phyloP scores from a whole-genome alignment of 495 filamentous ascomycete genomes.

The Penicillium waksmanii region DNA sequence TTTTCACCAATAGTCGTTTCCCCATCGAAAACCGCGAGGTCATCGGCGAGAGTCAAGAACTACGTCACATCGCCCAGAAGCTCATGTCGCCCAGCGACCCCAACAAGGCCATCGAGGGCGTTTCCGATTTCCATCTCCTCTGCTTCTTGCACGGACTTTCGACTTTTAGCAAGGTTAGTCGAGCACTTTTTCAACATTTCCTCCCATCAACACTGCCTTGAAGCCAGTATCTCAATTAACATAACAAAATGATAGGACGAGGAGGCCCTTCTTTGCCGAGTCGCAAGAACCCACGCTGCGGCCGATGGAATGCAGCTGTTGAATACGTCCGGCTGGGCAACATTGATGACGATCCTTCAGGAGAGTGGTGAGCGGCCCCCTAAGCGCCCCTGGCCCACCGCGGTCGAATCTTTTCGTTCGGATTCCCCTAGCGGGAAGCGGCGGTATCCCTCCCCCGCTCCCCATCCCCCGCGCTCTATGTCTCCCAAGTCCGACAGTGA shows the following conservation, averaged over 20 bases:
- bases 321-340: slow-evolving; percentile 88
- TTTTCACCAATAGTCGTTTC: slow-evolving; percentile 73
- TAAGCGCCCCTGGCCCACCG: slow-evolving; percentile 69
- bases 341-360: slow-evolving; percentile 87
- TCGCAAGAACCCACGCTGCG: slow-evolving; percentile 77
- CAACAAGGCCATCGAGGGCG: slow-evolving; percentile 63
- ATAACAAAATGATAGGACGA: slow-evolving; percentile 68
- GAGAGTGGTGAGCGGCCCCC: slow-evolving; percentile 95
- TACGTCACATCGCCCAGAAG: slow-evolving; percentile 61
- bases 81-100: slow-evolving; percentile 63
- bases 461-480: slow-evolving; percentile 38
- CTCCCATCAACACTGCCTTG: not conserved
- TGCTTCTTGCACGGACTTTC: slow-evolving; percentile 80
- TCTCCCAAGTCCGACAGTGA: slow-evolving; percentile 59
- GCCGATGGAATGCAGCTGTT: slow-evolving; percentile 79
- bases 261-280: slow-evolving; percentile 81
- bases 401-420: slow-evolving; percentile 42
- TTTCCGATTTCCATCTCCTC: slow-evolving; percentile 93
- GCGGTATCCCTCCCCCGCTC: slow-evolving; percentile 26
- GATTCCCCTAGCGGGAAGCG: slow-evolving; percentile 37
- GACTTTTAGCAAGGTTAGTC: slow-evolving; percentile 78
- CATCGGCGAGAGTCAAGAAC: slow-evolving; percentile 81
- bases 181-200: not conserved
- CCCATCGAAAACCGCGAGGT: slow-evolving; percentile 88
- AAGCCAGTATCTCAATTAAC: slow-evolving; percentile 6